Conservation (phyloP, 148 eudicot species). For the Rhododendron henanense region DNA sequence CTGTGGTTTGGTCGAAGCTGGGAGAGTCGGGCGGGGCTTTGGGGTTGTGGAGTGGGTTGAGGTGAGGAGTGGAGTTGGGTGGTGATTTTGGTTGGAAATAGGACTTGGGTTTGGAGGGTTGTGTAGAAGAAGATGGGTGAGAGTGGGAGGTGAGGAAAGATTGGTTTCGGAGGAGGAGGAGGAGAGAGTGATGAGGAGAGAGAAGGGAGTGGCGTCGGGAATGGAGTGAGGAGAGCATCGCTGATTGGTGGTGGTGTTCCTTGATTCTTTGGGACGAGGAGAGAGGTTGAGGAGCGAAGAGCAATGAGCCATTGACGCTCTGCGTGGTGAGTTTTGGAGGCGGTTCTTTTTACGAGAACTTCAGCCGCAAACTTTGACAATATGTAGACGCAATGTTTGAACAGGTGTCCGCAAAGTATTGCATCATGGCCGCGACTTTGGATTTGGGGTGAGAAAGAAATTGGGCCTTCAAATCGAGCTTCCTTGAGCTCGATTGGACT, state of each 20-base stretch:
- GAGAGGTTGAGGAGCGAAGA: too few species aligned
- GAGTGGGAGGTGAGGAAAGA: slow-evolving; percentile 1
- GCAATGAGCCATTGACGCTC: too few species aligned
- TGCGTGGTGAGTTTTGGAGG: too few species aligned
- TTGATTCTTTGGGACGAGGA: neutral
- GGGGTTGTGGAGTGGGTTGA: slow-evolving; percentile 11
- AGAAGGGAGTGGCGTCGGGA: slow-evolving; percentile 2
- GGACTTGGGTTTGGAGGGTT: slow-evolving; percentile 4
- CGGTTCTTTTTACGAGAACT: too few species aligned
- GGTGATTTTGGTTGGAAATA: slow-evolving; percentile 6
- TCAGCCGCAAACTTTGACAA: too few species aligned
- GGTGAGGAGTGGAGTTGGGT: slow-evolving; percentile 16
- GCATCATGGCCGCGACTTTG: too few species aligned
- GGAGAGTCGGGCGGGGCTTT: slow-evolving; percentile 19
- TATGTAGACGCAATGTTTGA: too few species aligned
- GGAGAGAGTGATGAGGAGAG: slow-evolving; percentile 8
- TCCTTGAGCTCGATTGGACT: too few species aligned
- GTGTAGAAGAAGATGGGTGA: neutral
- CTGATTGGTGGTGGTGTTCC: neutral
- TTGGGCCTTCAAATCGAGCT: too few species aligned
- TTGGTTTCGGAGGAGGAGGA: slow-evolving; percentile 13
- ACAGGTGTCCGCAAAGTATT: too few species aligned
- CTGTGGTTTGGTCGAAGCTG: slow-evolving; percentile 41
- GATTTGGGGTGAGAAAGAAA: too few species aligned
- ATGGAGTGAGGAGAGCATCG: neutral